phyloP scores from a whole-genome alignment of 495 filamentous ascomycete genomes.

The Cercophora scortea region DNA sequence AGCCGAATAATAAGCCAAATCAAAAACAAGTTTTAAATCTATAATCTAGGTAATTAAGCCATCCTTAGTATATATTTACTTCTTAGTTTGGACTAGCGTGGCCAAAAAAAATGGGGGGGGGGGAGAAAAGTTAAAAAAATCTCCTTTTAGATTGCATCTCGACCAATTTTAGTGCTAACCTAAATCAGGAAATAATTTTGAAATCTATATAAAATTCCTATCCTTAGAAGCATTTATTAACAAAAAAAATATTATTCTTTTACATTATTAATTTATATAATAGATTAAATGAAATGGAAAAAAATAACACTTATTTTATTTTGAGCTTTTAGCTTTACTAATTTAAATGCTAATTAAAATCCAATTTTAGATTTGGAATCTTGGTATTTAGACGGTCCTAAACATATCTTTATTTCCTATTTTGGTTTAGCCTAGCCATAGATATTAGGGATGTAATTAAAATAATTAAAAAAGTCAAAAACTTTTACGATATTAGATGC shows the following conservation, averaged over 20 bases:
- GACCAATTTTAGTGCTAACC: not conserved
- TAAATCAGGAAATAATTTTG: not conserved
- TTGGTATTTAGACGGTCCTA: not conserved
- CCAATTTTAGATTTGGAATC: not conserved
- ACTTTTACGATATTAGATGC: too few relatives aligned
- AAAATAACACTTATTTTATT: too few relatives aligned
- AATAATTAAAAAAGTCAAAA: not conserved
- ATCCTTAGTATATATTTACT: too few relatives aligned
- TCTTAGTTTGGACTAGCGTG: not conserved
- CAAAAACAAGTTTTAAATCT: too few relatives aligned
- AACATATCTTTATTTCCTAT: not conserved
- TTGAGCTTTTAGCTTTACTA: too few relatives aligned
- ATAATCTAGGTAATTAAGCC: too few relatives aligned
- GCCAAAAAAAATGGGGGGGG: not conserved
- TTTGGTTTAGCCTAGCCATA: not conserved
- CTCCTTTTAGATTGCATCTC: not conserved
- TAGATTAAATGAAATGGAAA: too few relatives aligned
- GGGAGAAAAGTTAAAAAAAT: not conserved
- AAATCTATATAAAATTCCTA: not conserved
- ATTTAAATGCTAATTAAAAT: too few relatives aligned
- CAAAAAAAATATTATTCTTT: too few relatives aligned
- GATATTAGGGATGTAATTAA: too few relatives aligned
- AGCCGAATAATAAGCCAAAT: too few relatives aligned
- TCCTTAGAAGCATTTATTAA: not conserved
- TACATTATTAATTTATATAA: too few relatives aligned